Evolutionary conservation across 805 yeast genomes (phyloP).

Genomic region (Candida wancherniae): DNA sequence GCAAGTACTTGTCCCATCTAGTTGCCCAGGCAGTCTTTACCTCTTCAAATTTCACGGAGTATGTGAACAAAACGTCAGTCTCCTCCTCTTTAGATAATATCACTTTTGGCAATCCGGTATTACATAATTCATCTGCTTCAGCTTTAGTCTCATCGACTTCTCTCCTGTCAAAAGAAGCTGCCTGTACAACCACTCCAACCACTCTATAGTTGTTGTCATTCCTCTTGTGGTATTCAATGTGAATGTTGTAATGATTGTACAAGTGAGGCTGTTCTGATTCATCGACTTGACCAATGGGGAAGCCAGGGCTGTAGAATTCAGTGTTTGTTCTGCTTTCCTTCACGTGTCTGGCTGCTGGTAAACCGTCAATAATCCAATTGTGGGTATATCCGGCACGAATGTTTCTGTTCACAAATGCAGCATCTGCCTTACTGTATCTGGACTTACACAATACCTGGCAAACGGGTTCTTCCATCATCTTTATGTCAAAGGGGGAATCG

Average conservation of each 20-base stretch:
- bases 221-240: slow-evolving; percentile 78
- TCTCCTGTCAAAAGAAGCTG: slow-evolving; percentile 49
- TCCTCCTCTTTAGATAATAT: slow-evolving; percentile 45
- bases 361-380: slow-evolving; percentile 92
- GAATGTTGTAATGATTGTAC: slow-evolving; percentile 75
- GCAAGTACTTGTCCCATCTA: slow-evolving; percentile 96
- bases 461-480: slow-evolving; percentile 66
- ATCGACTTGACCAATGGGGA: slow-evolving; percentile 70
- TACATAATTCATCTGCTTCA: slow-evolving; percentile 26
- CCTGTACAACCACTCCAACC: slow-evolving; percentile 82
- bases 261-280: slow-evolving; percentile 53
- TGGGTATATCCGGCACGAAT: slow-evolving; percentile 79
- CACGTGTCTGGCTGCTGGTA: slow-evolving; percentile 77
- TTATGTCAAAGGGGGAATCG: slow-evolving; percentile 81
- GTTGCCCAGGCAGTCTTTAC: slow-evolving; percentile 91
- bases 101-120: slow-evolving; percentile 36
- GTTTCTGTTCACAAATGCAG: slow-evolving; percentile 70
- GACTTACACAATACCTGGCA: slow-evolving; percentile 67
- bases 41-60: slow-evolving; percentile 68
- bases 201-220: slow-evolving; percentile 68
- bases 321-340: slow-evolving; percentile 54
- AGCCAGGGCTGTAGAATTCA: slow-evolving; percentile 73
- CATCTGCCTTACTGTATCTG: slow-evolving; percentile 59
- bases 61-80: slow-evolving; percentile 70
- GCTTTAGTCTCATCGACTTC: slow-evolving; percentile 19